These are phyloP conservation scores for Sphaerulina vaccinii DNA, from an alignment of 2,329 filamentous ascomycete species.

Conservation along the genomic window DNA sequence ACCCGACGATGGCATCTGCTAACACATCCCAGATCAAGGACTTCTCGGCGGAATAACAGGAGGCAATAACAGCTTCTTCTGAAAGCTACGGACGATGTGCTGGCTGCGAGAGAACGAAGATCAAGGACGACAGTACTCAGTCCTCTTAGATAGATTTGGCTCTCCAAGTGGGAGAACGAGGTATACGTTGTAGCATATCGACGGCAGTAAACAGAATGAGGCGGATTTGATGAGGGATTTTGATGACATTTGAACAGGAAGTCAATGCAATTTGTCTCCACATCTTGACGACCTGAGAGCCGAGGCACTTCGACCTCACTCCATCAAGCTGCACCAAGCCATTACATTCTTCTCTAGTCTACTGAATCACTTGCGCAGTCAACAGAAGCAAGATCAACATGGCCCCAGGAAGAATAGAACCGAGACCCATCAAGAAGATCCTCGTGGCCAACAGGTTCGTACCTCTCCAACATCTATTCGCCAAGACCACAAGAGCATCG, in stretches of 20 bases:
- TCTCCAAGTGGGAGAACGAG: slow-evolving; percentile 1
- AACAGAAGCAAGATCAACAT: background rate
- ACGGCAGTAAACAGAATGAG: slow-evolving; percentile 1
- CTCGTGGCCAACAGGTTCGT: slow-evolving; percentile 33
- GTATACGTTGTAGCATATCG: slow-evolving; percentile 1
- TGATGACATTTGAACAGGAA: background rate
- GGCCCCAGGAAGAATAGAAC: slow-evolving; percentile 12
- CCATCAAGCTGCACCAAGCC: background rate
- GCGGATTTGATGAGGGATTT: background rate
- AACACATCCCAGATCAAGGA: background rate
- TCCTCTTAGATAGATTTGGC: slow-evolving; percentile 7
- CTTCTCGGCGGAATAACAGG: slow-evolving; percentile 3
- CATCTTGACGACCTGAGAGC: slow-evolving; percentile 9
- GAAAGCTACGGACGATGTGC: slow-evolving; percentile 9
- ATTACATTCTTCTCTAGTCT: background rate
- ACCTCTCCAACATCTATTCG: background rate
- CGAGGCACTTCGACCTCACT: slow-evolving; percentile 8
- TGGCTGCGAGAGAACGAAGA: slow-evolving; percentile 8
- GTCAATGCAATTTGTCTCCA: background rate
- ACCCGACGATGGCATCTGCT: background rate
- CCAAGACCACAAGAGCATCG: background rate
- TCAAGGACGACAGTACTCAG: slow-evolving; percentile 8
- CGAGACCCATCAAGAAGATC: slow-evolving; percentile 31
- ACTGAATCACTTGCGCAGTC: background rate
- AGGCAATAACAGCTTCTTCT: slow-evolving; percentile 16